Conservation (phyloP, 129 eudicot genomes). For the Smallanthus sonchifolius region DNA sequence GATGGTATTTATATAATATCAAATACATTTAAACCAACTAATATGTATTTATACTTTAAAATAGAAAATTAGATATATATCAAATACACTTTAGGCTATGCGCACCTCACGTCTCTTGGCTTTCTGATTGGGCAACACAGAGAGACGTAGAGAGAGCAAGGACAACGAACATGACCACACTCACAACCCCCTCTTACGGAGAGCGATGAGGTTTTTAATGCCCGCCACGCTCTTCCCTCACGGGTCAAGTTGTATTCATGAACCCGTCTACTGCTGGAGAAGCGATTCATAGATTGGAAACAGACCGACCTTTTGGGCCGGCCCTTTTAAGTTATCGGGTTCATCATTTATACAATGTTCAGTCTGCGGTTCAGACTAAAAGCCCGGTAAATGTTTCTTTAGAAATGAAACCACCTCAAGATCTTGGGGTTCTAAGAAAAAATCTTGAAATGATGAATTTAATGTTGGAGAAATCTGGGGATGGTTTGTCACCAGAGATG, state of each 20-base stretch:
- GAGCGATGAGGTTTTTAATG: too few relatives aligned
- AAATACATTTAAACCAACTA: too few relatives aligned
- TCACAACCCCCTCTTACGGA: too few relatives aligned
- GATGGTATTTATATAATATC: not conserved
- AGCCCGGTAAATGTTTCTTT: conserved; percentile 8
- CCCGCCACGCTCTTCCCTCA: too few relatives aligned
- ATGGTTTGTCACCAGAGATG: conserved; percentile 56
- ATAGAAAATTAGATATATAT: not conserved
- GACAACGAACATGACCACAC: too few relatives aligned
- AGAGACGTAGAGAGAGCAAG: too few relatives aligned
- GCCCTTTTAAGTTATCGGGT: conserved; percentile 41
- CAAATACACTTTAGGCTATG: too few relatives aligned
- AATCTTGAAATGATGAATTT: conserved; percentile 77
- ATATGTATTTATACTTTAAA: too few relatives aligned
- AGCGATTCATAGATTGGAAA: conserved; percentile 48
- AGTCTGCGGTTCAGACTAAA: conserved; percentile 16
- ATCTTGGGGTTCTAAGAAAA: conserved; percentile 46
- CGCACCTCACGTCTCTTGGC: too few relatives aligned
- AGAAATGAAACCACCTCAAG: conserved; percentile 28
- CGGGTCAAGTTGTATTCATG: conserved; percentile 44
- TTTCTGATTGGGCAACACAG: too few relatives aligned
- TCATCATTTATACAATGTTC: conserved; percentile 28
- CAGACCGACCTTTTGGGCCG: conserved; percentile 46
- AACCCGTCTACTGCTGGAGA: conserved; percentile 34
- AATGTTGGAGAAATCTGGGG: conserved; percentile 77